Evolutionary conservation across 768 basidiomycete species (phyloP).

Genomic region (Cyathus striatus): DNA sequence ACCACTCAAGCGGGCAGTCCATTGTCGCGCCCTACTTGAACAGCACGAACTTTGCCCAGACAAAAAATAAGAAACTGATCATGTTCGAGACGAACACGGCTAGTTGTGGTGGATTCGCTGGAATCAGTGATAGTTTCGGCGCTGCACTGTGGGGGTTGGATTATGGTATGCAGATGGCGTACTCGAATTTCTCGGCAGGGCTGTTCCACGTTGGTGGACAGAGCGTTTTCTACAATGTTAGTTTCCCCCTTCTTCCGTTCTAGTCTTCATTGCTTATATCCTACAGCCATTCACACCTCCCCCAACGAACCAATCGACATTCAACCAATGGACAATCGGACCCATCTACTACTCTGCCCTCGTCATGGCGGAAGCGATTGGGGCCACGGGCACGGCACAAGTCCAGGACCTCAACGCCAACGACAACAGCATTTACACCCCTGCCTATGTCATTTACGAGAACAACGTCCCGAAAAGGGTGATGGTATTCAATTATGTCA

Average conservation of each 20-base stretch:
- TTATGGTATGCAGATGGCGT: conserved; percentile 55
- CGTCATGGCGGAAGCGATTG: conserved; percentile 65
- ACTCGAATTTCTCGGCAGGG: conserved; percentile 44
- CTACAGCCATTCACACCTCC: conserved; percentile 24
- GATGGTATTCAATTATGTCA: conserved; percentile 70
- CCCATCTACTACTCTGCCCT: conserved; percentile 72
- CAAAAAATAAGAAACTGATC: conserved; percentile 38
- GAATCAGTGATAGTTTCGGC: conserved; percentile 57
- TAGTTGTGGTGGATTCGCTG: conserved; percentile 64
- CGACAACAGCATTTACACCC: conserved; percentile 47
- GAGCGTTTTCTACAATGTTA: conserved; percentile 61
- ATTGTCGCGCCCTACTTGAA: conserved; percentile 50
- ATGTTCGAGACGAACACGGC: conserved; percentile 75
- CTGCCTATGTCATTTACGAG: conserved; percentile 74
- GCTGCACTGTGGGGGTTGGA: conserved; percentile 63
- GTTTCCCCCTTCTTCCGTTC: conserved; percentile 14
- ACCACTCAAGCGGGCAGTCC: conserved; percentile 46
- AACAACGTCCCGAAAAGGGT: conserved; percentile 55
- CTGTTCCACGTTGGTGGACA: conserved; percentile 59
- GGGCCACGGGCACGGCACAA: conserved; percentile 57
- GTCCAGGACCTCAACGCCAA: conserved; percentile 63
- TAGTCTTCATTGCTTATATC: not conserved
- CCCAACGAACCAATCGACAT: conserved; percentile 48
- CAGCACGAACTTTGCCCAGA: conserved; percentile 39
- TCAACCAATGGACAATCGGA: conserved; percentile 70